Conservation (phyloP, 768 basidiomycete species). For the Amanita jacksonii region DNA sequence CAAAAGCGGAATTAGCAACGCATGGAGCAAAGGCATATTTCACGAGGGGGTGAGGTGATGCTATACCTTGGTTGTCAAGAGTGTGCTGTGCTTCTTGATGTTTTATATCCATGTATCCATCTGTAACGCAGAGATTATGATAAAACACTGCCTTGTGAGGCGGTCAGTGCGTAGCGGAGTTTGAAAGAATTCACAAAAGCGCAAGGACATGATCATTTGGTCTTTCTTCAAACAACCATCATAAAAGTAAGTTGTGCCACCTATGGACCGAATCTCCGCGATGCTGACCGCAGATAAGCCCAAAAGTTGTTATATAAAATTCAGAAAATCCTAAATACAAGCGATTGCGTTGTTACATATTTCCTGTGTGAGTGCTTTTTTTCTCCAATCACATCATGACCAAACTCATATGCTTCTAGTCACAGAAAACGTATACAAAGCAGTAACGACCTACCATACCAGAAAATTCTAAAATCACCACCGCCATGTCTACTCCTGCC, state of each 20-base stretch:
- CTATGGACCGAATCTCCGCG: conserved; percentile 9
- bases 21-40: conserved; percentile 88
- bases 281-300: conserved; percentile 25
- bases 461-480: conserved; percentile 31
- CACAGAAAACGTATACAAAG: conserved; percentile 79
- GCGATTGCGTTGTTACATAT: conserved; percentile 66
- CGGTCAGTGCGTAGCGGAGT: conserved; percentile 36
- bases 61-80: too few species aligned
- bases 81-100: conserved; percentile 7
- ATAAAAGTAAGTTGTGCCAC: conserved; percentile 45
- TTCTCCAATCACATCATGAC: conserved; percentile 7
- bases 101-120: conserved; percentile 4
- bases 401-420: too few species aligned
- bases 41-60: conserved; percentile 64
- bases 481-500: conserved; percentile 47
- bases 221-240: conserved; percentile 57
- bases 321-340: conserved; percentile 57
- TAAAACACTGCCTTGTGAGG: conserved; percentile 10
- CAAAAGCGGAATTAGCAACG: conserved; percentile 71
- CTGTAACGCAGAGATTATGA: neutral
- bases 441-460: conserved; percentile 80
- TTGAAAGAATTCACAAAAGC: conserved; percentile 30
- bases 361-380: conserved; percentile 45
- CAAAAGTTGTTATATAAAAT: conserved; percentile 70
- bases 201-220: conserved; percentile 10